Evolutionary conservation across 2,329 filamentous ascomycete species (phyloP), one percentile per base, ranked within the genome.

Genomic region (Aspergillus sp.): DNA sequence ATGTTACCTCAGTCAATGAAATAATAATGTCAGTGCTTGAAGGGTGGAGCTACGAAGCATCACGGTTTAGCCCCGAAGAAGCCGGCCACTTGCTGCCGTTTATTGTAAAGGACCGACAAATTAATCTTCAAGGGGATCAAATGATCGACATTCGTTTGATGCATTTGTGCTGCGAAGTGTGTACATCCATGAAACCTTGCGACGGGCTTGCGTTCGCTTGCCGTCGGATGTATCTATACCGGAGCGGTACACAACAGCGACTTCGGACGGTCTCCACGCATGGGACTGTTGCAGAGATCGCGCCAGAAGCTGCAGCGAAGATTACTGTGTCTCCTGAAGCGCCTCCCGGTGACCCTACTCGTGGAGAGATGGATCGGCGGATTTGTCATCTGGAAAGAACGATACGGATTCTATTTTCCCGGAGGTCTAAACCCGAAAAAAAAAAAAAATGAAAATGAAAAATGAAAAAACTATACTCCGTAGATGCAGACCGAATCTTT

Each of bases 331-430:
- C 36, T 60, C 50, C 60, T 62, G 55, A 50, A 62, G 52, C 42
- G 45, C 52, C 56, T 63, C 54, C 63, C 70, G 69, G 69, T 71
- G 69, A 71, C 67, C 66, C 60, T 65, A 68, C 67, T 66, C 69
- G 67, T 72, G 70, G 70, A 64, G 71, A 64, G 71, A 65, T 68
- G 56, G 70, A 73, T 73, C 71, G 67, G 70, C 71, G 57, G 57
- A 70, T 73, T 74, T 73, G 70, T 73, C 71, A 73, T 70, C 63
- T 64, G 42, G 56, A 55, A 42, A 57, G 56, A 45, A 60, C 55
- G 64, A 67, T 67, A 67, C 72, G 72, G 71, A 73, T 73, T 73
- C 65, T 71, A 69, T 74, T 73, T 73, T 73, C 70, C 72, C 71
- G 72, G 61, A 55, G 49, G 54, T 42, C 53, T 56, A 32, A 59